Evolutionary conservation across 2,329 filamentous ascomycete species (phyloP), one percentile per base, ranked within the genome.

Genomic region (Chrysoporthe puriensis): DNA sequence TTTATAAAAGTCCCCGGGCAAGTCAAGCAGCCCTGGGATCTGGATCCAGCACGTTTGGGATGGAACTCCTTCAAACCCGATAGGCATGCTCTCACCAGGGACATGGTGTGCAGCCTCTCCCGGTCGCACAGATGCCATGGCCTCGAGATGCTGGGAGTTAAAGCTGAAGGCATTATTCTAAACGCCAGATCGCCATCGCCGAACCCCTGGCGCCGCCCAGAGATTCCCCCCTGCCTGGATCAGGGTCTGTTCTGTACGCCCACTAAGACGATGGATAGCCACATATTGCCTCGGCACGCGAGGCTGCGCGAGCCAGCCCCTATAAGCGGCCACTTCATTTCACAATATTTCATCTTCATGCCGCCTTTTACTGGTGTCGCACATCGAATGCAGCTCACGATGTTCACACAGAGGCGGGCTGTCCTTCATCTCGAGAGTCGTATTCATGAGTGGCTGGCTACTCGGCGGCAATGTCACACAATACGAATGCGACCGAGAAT

Each of bases 361-460:
- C 26, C 26, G 26, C 26, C 26, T 26, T 26, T 26, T 9, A 40
- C 36, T 40, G 36, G 36, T 40, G 36, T 40, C 36, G 36, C 36
- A 40, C 36, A 9, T 40, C 50, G 48, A 44, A 58, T 26, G 44
- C 44, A 62, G 50, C 58, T 66, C 52, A 66, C 66, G 50, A 26
- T 43, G 43, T 42, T 66, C 57, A 63, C 57, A 42, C 44, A 62
- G 36, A 26, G 56, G 26, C 40, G 36, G 34, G 44, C 34, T 56
- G 56, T 44, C 58, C 50, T 65, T 67, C 65, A 66, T 68, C 68
- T 68, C 68, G 66, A 70, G 66, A 68, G 68, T 70, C 68, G 62
- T 70, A 70, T 70, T 70, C 68, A 68, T 70, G 46, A 70, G 58
- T 67, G 66, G 68, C 68, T 70, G 68, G 68, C 68, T 70, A 70